These are phyloP conservation scores for Ceratopteris richardii DNA, from an alignment of 75 land plant species.

Conservation along the genomic window DNA sequence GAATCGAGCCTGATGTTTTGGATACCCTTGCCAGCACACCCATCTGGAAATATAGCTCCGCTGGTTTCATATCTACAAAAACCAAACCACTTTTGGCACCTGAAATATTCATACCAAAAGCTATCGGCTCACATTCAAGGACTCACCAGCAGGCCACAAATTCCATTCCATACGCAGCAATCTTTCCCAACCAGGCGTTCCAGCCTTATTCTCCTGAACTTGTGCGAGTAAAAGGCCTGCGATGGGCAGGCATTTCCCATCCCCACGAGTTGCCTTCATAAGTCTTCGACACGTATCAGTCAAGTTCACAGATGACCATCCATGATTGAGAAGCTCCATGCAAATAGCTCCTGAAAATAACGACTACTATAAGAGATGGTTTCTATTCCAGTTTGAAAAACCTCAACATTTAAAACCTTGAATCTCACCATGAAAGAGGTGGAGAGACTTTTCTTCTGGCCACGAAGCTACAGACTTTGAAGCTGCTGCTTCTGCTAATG, in stretches of 20 bases:
- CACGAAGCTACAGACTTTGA: background rate
- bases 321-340: background rate
- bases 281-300: background rate
- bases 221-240: conserved; percentile 1
- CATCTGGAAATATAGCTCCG: conserved; percentile 1
- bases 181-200: background rate
- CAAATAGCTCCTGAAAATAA: background rate
- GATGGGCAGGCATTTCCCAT: background rate
- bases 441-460: background rate
- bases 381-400: too few relatives aligned
- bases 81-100: too few relatives aligned
- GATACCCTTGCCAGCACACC: background rate
- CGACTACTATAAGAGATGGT: too few relatives aligned
- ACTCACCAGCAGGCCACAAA: conserved; percentile 2
- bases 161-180: background rate
- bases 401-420: too few relatives aligned
- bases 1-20: background rate
- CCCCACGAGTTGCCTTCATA: background rate
- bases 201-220: background rate
- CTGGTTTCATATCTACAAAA: background rate
- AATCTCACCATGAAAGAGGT: background rate
- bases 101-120: too few relatives aligned
- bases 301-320: background rate
- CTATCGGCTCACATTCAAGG: too few relatives aligned
- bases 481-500: background rate